These are phyloP conservation scores for Chaetomiaceae sp. DNA, from an alignment of 2,329 filamentous ascomycete genomes.

Conservation along the genomic window DNA sequence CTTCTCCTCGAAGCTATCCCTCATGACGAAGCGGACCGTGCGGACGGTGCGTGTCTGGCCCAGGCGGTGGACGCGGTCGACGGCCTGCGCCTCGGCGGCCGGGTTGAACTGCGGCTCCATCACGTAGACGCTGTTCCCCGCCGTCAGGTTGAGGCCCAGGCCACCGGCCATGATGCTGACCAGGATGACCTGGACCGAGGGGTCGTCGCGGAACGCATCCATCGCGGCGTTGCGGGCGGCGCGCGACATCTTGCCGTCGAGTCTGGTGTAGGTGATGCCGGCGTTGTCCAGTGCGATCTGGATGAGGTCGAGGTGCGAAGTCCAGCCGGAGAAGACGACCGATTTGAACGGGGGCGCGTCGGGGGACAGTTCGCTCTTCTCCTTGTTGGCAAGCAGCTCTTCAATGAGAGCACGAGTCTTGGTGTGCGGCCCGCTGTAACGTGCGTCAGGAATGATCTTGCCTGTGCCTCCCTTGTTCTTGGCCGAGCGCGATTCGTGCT, in stretches of 20 bases:
- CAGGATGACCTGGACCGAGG: slow-evolving; percentile 70
- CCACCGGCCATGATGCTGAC: slow-evolving; percentile 92
- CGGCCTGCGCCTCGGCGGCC: slow-evolving; percentile 86
- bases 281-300: slow-evolving; percentile 69
- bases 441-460: slow-evolving; percentile 55
- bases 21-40: slow-evolving; percentile 89
- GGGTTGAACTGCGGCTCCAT: slow-evolving; percentile 99
- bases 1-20: slow-evolving; percentile 85
- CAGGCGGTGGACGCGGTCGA: slow-evolving; percentile 87
- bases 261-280: slow-evolving; percentile 67
- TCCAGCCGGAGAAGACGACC: slow-evolving; percentile 96
- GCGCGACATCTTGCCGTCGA: slow-evolving; percentile 86
- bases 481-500: slow-evolving; percentile 48
- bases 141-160: slow-evolving; percentile 83
- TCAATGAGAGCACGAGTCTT: slow-evolving; percentile 81
- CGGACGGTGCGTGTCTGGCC: slow-evolving; percentile 85
- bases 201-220: slow-evolving; percentile 70
- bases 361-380: slow-evolving; percentile 56
- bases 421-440: slow-evolving; percentile 81
- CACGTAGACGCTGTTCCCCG: slow-evolving; percentile 82
- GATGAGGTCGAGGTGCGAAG: slow-evolving; percentile 87
- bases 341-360: slow-evolving; percentile 78
- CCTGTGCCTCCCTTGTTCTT: slow-evolving; percentile 52
- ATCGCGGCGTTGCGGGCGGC: slow-evolving; percentile 69
- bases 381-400: slow-evolving; percentile 63